A percentile compares a stretch with the other conserved stretches of the same genome.
Evolutionary conservation across 2,329 filamentous ascomycete genomes (phyloP).

Genomic region (Sarocladium brachiariae): DNA sequence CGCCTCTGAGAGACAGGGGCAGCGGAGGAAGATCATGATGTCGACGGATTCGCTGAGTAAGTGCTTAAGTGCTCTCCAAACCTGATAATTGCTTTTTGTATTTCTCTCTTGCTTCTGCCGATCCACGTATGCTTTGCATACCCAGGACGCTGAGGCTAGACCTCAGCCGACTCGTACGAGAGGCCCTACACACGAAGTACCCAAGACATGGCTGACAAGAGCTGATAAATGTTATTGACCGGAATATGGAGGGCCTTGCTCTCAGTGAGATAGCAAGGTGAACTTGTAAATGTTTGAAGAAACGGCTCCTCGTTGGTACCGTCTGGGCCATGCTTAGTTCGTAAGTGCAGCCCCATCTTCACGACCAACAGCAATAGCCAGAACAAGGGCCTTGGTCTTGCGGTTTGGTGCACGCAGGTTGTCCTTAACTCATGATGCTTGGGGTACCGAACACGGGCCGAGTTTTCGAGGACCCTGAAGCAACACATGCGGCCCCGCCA

Average conservation of each 20-base stretch:
- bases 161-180: neutral
- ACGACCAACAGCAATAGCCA: neutral
- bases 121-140: slow-evolving; percentile 9
- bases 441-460: neutral
- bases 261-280: neutral
- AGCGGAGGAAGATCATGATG: neutral
- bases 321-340: neutral
- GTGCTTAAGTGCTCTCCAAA: too few relatives aligned
- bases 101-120: slow-evolving; percentile 6
- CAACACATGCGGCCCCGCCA: slow-evolving; percentile 3
- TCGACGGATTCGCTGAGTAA: slow-evolving; percentile 5
- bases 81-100: neutral
- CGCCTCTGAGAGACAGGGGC: slow-evolving; percentile 11
- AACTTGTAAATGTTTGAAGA: neutral
- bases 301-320: neutral
- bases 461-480: slow-evolving; percentile 2
- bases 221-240: neutral
- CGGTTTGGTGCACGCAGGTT: neutral
- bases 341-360: neutral
- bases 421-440: neutral
- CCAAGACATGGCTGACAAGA: slow-evolving; percentile 8
- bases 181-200: neutral
- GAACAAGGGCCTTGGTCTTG: slow-evolving; percentile 7
- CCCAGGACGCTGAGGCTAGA: neutral
- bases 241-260: neutral